A percentile compares a stretch with the other conserved stretches of the same genome.
phyloP scores from a whole-genome alignment of 139 green algal genomes.

The Asterochloris sp. region DNA sequence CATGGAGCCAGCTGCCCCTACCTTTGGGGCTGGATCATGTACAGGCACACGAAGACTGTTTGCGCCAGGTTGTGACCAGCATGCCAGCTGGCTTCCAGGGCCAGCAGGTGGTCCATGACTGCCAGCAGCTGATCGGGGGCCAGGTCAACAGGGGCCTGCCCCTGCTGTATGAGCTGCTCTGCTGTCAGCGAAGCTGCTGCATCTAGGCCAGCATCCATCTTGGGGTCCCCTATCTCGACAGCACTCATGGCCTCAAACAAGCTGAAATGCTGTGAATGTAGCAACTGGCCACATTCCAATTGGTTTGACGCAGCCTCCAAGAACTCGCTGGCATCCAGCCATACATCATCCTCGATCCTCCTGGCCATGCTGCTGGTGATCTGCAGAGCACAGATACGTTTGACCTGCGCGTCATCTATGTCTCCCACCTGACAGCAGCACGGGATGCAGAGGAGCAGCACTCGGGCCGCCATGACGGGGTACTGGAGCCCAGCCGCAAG shows the following conservation, averaged over 20 bases:
- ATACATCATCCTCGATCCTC: not conserved
- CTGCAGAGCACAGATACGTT: too few species aligned
- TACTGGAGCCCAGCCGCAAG: too few species aligned
- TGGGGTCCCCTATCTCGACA: slow-evolving; percentile 82
- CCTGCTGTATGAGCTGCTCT: slow-evolving; percentile 47
- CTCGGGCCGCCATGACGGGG: too few species aligned
- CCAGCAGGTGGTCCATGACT: slow-evolving; percentile 54
- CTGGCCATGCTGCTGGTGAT: too few species aligned
- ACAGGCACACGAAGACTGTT: slow-evolving; percentile 83
- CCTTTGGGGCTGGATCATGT: slow-evolving; percentile 74
- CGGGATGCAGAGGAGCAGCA: too few species aligned
- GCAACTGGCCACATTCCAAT: slow-evolving; percentile 58
- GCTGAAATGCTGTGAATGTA: slow-evolving; percentile 75
- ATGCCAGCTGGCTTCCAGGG: slow-evolving; percentile 72
- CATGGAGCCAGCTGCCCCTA: slow-evolving; percentile 1
- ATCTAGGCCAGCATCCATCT: slow-evolving; percentile 82
- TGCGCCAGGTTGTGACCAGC: slow-evolving; percentile 60
- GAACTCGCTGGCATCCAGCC: not conserved
- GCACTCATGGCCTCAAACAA: slow-evolving; percentile 90
- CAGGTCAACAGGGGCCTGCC: slow-evolving; percentile 44
- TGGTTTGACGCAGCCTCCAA: not conserved
- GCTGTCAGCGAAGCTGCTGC: slow-evolving; percentile 6
- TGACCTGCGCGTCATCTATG: too few species aligned
- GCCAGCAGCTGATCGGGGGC: slow-evolving; percentile 28
- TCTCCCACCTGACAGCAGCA: too few species aligned